Conservation (phyloP, 2,329 filamentous ascomycete species). For the Aspergillus sp. region DNA sequence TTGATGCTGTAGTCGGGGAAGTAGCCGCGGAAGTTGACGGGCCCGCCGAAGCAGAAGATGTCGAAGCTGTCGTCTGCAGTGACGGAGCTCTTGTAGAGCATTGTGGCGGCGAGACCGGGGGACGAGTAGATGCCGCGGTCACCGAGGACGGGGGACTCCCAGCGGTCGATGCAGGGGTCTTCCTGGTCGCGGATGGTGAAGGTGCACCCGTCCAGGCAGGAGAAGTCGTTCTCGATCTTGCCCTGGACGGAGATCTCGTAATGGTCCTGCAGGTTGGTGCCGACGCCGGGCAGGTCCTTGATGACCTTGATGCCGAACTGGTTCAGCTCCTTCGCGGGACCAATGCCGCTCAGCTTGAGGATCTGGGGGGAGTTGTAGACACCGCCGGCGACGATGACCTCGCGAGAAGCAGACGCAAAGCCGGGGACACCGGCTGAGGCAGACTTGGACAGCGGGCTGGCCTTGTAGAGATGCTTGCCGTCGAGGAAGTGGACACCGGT, state of each 20-base stretch:
- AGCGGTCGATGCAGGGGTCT: conserved; percentile 48
- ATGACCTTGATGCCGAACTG: conserved; percentile 56
- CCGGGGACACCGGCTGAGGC: conserved; percentile 25
- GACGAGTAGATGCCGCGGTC: conserved; percentile 47
- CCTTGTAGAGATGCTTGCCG: conserved; percentile 49
- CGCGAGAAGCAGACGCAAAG: conserved; percentile 43
- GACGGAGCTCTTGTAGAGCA: conserved; percentile 38
- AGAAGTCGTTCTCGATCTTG: conserved; percentile 43
- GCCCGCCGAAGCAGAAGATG: conserved; percentile 56
- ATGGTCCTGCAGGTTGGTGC: conserved; percentile 64
- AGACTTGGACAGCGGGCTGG: conserved; percentile 39
- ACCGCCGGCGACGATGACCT: conserved; percentile 52
- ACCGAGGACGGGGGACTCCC: conserved; percentile 39
- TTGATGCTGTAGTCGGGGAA: conserved; percentile 45
- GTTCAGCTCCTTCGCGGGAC: conserved; percentile 54
- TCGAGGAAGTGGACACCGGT: conserved; percentile 53
- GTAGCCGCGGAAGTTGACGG: conserved; percentile 57
- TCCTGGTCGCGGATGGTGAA: conserved; percentile 22
- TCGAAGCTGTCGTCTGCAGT: conserved; percentile 51
- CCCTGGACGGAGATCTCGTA: conserved; percentile 28
- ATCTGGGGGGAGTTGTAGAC: conserved; percentile 66
- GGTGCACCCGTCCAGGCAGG: conserved; percentile 34
- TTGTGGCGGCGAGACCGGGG: conserved; percentile 56
- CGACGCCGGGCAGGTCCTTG: conserved; percentile 61
- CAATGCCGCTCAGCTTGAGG: conserved; percentile 65